These are phyloP conservation scores for Cordyceps tenuipes DNA, from an alignment of 2,329 filamentous ascomycete genomes.

Conservation along the genomic window DNA sequence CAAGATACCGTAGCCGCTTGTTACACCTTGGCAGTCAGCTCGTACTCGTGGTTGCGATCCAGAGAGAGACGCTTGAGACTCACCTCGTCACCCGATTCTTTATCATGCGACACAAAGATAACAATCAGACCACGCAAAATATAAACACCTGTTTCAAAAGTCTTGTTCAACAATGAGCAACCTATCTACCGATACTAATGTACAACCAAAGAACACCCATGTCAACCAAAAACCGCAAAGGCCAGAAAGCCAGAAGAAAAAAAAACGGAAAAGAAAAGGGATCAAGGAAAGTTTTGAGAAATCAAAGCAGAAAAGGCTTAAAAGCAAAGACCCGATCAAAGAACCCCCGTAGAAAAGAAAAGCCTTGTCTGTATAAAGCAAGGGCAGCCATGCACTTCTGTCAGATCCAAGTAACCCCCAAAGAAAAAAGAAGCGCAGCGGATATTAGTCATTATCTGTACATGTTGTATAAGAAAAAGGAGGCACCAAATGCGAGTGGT, in stretches of 20 bases:
- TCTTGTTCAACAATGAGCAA: not conserved
- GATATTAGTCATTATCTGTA: conserved; percentile 11
- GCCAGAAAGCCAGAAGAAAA: not conserved
- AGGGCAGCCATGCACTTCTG: not conserved
- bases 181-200: not conserved
- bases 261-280: not conserved
- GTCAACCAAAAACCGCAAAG: not conserved
- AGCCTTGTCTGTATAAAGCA: not conserved
- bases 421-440: not conserved
- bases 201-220: not conserved
- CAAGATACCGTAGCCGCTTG: no score
- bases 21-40: no score
- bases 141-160: no score
- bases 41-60: no score
- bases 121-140: no score
- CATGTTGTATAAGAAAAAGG: not conserved
- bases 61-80: no score
- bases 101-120: no score
- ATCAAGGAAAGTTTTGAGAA: not conserved
- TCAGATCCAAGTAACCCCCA: not conserved
- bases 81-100: no score
- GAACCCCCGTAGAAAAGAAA: not conserved
- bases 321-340: not conserved
- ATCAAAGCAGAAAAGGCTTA: not conserved
- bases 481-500: not conserved